Conservation (phyloP, 2,329 filamentous ascomycete genomes). For the Cladorrhinum sp. region DNA sequence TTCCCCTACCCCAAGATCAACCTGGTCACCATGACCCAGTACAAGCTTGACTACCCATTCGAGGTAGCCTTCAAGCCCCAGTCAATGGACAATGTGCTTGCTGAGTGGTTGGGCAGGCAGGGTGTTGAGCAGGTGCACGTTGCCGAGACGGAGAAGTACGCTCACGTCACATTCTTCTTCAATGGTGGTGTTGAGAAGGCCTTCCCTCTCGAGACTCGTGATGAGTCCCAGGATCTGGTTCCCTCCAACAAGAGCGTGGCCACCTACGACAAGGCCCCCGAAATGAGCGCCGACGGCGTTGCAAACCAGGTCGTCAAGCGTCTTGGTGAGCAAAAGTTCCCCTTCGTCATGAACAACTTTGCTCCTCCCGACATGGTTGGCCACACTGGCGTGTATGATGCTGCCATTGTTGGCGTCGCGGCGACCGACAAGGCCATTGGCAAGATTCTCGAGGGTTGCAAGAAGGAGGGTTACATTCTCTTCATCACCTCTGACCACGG, state of each 20-base stretch:
- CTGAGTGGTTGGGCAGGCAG: slow-evolving; percentile 92
- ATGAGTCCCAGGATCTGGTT: slow-evolving; percentile 74
- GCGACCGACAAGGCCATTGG: slow-evolving; percentile 94
- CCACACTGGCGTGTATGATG: slow-evolving; percentile 96
- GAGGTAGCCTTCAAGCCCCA: slow-evolving; percentile 90
- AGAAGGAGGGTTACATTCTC: slow-evolving; percentile 86
- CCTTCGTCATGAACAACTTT: slow-evolving; percentile 99
- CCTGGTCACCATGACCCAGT: slow-evolving; percentile 96
- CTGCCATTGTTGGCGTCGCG: slow-evolving; percentile 77
- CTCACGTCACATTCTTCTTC: slow-evolving; percentile 99
- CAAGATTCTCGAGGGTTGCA: slow-evolving; percentile 87
- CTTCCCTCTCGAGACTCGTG: slow-evolving; percentile 86
- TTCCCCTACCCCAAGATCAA: slow-evolving; percentile 92
- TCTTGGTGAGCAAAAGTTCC: slow-evolving; percentile 79
- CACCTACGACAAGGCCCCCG: slow-evolving; percentile 91
- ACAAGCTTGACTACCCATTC: slow-evolving; percentile 94
- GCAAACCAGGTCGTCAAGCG: slow-evolving; percentile 87
- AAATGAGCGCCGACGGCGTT: slow-evolving; percentile 91
- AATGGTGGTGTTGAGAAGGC: slow-evolving; percentile 98
- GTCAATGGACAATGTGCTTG: slow-evolving; percentile 96
- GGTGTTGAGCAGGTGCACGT: slow-evolving; percentile 90
- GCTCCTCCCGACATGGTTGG: slow-evolving; percentile 99
- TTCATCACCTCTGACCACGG: slow-evolving; percentile 97
- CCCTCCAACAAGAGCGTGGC: slow-evolving; percentile 85
- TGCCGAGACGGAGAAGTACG: slow-evolving; percentile 99